Evolutionary conservation across 2,329 filamentous ascomycete genomes (phyloP), one percentile per base, ranked within the genome.

Genomic region (Ciborinia camelliae): DNA sequence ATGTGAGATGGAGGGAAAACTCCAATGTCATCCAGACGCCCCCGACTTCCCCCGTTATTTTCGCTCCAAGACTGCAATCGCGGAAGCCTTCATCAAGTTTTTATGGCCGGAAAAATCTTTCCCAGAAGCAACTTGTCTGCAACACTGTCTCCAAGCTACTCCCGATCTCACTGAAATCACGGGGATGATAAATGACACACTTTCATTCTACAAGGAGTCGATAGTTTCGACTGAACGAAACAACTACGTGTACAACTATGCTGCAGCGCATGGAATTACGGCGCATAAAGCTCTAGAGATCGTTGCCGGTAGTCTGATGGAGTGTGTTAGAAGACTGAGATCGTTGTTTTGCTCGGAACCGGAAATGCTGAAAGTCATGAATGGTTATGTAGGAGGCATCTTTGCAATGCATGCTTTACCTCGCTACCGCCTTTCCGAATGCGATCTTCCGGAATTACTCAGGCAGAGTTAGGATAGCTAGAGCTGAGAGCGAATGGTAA

Each of bases 1-100:
- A 0, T 0, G 20, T 12, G 50, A 52, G 0, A n/a, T 35, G 0
- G 50, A 9, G 50, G 50, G 8, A 0, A 6, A 52, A n/a, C 0
- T 52, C 12, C 3, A 30, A 8, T 52, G 26, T 14, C 6, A 1
- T 26, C 15, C 50, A 10, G 12, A 32, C 0, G 50, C 50, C 20
- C 26, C 26, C 14, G 28, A 52, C 7, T 28, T 32, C 9, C 50
- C 50, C 15, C 0, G 1, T 15, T 52, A 52, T n/a, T 23, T 52
- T n/a, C 50, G 50, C 50, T 28, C 20, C 20, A 52, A 12, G 15
- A 1, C 3, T 52, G 23, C 9, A 0, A 0, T 51, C 26, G 0
- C 0, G 2, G 48, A 3, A 32, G 0, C 48, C 3, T 51, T 0
- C 7, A 12, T 5, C 0, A 28, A 20, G 23, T 51, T 7, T 51